Conservation (phyloP, 179 eudicot genomes). For the Corrigiola litoralis region DNA sequence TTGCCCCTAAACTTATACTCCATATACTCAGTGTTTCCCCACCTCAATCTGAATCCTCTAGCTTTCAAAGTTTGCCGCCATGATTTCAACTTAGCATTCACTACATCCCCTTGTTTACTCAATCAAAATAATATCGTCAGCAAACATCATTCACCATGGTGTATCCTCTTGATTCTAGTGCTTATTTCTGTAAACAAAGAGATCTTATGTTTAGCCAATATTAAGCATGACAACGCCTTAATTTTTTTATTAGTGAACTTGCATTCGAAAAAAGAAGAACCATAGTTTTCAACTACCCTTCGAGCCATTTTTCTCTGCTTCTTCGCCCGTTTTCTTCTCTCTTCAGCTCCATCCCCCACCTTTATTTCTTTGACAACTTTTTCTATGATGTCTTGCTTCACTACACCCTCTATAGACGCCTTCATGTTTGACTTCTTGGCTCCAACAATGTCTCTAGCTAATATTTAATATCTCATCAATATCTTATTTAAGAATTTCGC, state of each 20-base stretch:
- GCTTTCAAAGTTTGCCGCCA: no score
- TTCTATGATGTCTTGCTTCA: slow-evolving; percentile 27
- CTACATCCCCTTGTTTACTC: no score
- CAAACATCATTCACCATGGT: no score
- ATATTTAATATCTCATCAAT: slow-evolving; percentile 40
- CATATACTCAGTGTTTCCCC: no score
- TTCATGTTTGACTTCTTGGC: slow-evolving; percentile 13
- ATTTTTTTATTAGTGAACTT: slow-evolving; percentile 33
- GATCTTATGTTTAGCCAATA: background rate
- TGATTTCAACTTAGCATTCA: no score
- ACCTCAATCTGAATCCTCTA: no score
- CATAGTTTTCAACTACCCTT: slow-evolving; percentile 47
- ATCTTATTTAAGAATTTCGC: slow-evolving; percentile 32
- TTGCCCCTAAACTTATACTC: no score
- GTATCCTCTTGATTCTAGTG: no score
- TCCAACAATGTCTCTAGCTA: slow-evolving; percentile 45
- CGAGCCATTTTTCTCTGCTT: slow-evolving; percentile 38
- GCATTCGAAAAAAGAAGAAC: slow-evolving; percentile 48
- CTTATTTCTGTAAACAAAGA: no score
- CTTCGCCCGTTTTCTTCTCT: slow-evolving; percentile 35
- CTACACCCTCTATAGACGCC: slow-evolving; percentile 3
- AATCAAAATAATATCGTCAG: no score
- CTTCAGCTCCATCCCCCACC: slow-evolving; percentile 43
- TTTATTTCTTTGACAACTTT: slow-evolving; percentile 28
- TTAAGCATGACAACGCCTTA: slow-evolving; percentile 14